A percentile compares a stretch with the other conserved stretches of the same genome.
Evolutionary conservation across 2,329 filamentous ascomycete genomes (phyloP).

Genomic region (Cytospora mali): DNA sequence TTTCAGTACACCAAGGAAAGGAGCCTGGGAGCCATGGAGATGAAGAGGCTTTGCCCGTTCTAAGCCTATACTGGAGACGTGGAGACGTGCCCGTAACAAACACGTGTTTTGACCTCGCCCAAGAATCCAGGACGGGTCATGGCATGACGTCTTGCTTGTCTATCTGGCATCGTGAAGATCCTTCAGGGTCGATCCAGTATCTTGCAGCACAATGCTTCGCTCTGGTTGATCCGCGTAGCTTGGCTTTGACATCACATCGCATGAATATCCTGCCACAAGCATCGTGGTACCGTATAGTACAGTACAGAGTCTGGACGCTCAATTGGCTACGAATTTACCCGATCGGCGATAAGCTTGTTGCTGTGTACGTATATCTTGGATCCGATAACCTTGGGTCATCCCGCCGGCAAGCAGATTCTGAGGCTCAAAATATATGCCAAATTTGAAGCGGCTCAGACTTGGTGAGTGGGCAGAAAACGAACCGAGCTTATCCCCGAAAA

Average conservation of each 20-base stretch:
- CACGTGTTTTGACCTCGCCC: no score
- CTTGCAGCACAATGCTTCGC: background rate
- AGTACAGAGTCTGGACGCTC: background rate
- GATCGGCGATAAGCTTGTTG: no score
- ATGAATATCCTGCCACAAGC: slow-evolving; percentile 11
- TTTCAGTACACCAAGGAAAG: no score
- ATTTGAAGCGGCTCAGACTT: background rate
- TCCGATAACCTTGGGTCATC: background rate
- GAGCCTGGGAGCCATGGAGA: no score
- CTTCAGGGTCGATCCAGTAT: background rate
- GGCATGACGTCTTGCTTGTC: background rate
- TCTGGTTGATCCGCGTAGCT: slow-evolving; percentile 6
- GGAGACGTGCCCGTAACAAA: background rate
- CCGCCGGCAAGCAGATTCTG: background rate
- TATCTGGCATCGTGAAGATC: background rate
- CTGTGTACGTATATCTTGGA: no score
- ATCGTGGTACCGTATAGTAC: slow-evolving; percentile 5
- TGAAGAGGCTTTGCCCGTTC: background rate
- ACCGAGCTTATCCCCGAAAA: background rate
- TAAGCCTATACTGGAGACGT: no score
- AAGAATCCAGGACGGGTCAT: background rate
- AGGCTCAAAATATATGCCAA: background rate
- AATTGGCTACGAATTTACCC: background rate
- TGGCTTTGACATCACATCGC: slow-evolving; percentile 16
- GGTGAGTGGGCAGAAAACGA: background rate